These are phyloP conservation scores for Pyricularia grisea DNA, from an alignment of 2,329 filamentous ascomycete genomes.

Conservation along the genomic window DNA sequence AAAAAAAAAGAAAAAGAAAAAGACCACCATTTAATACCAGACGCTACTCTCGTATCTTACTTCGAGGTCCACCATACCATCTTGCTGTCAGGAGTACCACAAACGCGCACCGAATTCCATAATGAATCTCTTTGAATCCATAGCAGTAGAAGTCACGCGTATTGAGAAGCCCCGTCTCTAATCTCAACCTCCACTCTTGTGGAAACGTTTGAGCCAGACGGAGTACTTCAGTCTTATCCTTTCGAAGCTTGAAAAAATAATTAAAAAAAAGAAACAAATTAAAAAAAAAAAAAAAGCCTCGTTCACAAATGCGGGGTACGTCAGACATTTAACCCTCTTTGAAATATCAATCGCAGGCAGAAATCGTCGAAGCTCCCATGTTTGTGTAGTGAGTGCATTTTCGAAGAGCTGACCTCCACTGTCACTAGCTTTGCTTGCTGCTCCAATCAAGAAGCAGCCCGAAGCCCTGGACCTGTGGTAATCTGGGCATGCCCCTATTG, in stretches of 20 bases:
- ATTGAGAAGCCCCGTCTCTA: not conserved
- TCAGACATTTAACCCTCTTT: not conserved
- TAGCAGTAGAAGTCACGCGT: not conserved
- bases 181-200: not conserved
- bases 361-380: not conserved
- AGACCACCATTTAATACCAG: not conserved
- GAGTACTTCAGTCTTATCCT: not conserved
- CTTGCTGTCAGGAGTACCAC: not conserved
- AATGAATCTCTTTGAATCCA: not conserved
- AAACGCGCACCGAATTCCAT: not conserved
- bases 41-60: not conserved
- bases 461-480: not conserved
- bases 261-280: too few relatives aligned
- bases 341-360: not conserved
- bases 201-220: not conserved
- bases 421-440: not conserved
- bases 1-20: too few relatives aligned
- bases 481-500: not conserved
- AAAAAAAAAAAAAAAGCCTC: constrained; percentile 1
- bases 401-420: not conserved
- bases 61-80: not conserved
- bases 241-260: not conserved
- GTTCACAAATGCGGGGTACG: not conserved
- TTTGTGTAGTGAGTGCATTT: not conserved
- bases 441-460: not conserved